Evolutionary conservation across 2,329 filamentous ascomycete genomes (phyloP), one percentile per base, ranked within the genome.

Genomic region (Colletotrichum kahawae): DNA sequence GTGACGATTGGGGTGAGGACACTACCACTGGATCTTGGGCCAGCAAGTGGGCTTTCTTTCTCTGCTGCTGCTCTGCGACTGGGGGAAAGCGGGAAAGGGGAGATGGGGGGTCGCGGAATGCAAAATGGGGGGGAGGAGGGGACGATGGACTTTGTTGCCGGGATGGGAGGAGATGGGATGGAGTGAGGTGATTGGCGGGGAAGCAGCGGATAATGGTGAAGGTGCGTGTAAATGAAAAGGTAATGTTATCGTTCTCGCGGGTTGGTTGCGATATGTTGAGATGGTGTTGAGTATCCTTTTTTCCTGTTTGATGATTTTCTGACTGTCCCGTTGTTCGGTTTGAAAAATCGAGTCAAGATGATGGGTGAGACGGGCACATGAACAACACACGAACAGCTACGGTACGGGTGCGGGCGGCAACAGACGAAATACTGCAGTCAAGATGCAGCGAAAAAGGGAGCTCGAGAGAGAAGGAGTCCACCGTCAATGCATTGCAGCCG

Each of bases 111-210:
- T 51, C 43, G n/a, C 10, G 43, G 18, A 48, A 48, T 48, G 43
- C 43, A 21, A 62, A 34, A 31, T 29, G 63, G 57, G 57, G 62
- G 33, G 27, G 43, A 34, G 33, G 29, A 33, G 57, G 57, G 29
- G 57, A 60, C 57, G 57, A 60, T 21, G 57, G 57, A 9, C 57
- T 57, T 29, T 24, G 24, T 38, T 67, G 56, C 63, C 67, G 68
- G 56, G 72, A 75, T 63, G 68, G 62, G 68, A 75, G n/a, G 62
- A 54, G 67, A 73, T 48, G 71, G 29, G 71, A 74, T 60, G 71
- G 67, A 60, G 24, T 34, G 29, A 54, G 67, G 62, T 67, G 72
- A 71, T 63, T 71, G 72, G 62, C 34, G 60, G 36, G 27, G 36
- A 57, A 24, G 21, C 43, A 21, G 16, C 18, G 29, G 29, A 31